phyloP scores from a whole-genome alignment of 805 yeast species.

The Pichia californica region DNA sequence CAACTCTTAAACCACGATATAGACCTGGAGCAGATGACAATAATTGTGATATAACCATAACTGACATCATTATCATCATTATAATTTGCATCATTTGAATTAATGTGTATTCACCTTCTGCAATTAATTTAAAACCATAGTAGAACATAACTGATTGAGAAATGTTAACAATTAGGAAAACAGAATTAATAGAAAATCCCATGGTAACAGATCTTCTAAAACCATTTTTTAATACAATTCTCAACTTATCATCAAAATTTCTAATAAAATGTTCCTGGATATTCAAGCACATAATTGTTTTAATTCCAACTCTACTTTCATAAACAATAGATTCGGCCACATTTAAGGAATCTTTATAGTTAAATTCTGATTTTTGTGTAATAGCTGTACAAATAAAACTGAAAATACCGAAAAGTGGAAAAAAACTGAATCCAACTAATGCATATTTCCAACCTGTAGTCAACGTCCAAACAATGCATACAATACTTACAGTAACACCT shows the following conservation, averaged over 20 bases:
- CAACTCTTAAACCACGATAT: slow-evolving; percentile 73
- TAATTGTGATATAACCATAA: slow-evolving; percentile 54
- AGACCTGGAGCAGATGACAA: slow-evolving; percentile 71
- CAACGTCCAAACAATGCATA: slow-evolving; percentile 76
- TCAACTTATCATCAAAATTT: slow-evolving; percentile 30
- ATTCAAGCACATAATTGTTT: slow-evolving; percentile 55
- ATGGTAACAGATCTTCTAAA: slow-evolving; percentile 47
- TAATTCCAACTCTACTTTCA: slow-evolving; percentile 53
- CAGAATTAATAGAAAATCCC: slow-evolving; percentile 62
- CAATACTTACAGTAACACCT: slow-evolving; percentile 43
- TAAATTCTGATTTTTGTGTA: slow-evolving; percentile 45
- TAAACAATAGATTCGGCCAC: slow-evolving; percentile 43
- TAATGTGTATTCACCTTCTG: slow-evolving; percentile 46
- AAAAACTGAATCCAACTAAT: slow-evolving; percentile 69
- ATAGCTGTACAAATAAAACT: slow-evolving; percentile 23
- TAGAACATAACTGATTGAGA: slow-evolving; percentile 72
- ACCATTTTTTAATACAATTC: slow-evolving; percentile 35
- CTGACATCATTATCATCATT: slow-evolving; percentile 65
- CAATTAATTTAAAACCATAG: slow-evolving; percentile 73
- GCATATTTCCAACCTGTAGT: slow-evolving; percentile 81
- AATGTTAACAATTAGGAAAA: slow-evolving; percentile 45
- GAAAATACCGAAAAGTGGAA: slow-evolving; percentile 55
- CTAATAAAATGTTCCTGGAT: slow-evolving; percentile 42
- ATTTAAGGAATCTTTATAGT: slow-evolving; percentile 52
- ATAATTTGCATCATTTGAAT: slow-evolving; percentile 62